These are phyloP conservation scores for Pichia sp. DNA, from an alignment of 1,139 yeast genomes.

Conservation along the genomic window DNA sequence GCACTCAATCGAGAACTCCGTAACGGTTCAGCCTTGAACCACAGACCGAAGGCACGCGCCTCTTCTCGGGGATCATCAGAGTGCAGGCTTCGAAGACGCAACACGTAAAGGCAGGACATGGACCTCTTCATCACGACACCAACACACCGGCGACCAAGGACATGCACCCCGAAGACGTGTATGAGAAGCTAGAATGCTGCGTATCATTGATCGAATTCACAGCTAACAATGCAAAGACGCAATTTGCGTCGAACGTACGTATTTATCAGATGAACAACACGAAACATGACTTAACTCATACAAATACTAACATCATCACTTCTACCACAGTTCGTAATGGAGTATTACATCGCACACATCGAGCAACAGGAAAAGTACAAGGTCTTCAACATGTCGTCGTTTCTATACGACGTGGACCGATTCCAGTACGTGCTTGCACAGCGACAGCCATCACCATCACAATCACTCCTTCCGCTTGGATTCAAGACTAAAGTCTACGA, in stretches of 20 bases:
- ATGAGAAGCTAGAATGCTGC: not conserved
- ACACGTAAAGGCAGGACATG: too few species aligned
- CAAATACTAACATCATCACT: not conserved
- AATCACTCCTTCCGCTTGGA: not conserved
- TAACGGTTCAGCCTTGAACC: too few species aligned
- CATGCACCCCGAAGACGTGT: too few species aligned
- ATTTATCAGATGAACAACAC: too few species aligned
- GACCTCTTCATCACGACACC: too few species aligned
- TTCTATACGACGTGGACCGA: slow-evolving; percentile 17
- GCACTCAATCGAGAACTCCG: too few species aligned
- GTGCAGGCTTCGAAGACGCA: too few species aligned
- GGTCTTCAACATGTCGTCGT: slow-evolving; percentile 21
- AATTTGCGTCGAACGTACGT: slow-evolving; percentile 8
- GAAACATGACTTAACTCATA: not conserved
- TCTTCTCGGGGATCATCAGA: too few species aligned
- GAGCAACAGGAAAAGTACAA: slow-evolving; percentile 3
- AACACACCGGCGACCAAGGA: too few species aligned
- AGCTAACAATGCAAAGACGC: not conserved
- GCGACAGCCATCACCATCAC: too few species aligned
- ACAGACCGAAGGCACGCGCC: too few species aligned
- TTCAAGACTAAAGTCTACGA: not conserved
- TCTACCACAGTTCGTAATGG: slow-evolving; percentile 23
- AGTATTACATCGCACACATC: slow-evolving; percentile 19
- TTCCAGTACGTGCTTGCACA: not conserved
- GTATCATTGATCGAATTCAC: not conserved